These are phyloP conservation scores for Boechera divaricarpa DNA, from an alignment of 345 rosid genomes.

Conservation along the genomic window DNA sequence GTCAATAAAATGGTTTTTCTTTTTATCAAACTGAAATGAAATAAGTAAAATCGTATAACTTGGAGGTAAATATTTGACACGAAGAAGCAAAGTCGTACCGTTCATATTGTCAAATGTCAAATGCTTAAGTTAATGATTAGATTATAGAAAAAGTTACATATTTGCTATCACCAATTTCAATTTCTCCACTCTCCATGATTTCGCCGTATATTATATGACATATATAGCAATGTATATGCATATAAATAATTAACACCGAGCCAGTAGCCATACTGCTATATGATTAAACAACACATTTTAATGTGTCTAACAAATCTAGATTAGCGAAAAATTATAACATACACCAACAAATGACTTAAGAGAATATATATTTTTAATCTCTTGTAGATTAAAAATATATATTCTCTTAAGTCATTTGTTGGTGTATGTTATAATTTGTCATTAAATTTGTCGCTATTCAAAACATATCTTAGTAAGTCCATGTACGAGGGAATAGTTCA, in stretches of 20 bases:
- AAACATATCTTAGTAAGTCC: slow-evolving; percentile 4
- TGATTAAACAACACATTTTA: slow-evolving; percentile 16
- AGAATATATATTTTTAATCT: not conserved
- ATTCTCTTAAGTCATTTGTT: not conserved
- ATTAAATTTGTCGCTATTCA: slow-evolving; percentile 4
- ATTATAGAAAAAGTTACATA: slow-evolving; percentile 26
- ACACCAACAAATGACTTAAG: not conserved
- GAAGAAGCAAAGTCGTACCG: slow-evolving; percentile 34
- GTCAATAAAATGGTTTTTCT: not conserved
- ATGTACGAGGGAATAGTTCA: slow-evolving; percentile 25
- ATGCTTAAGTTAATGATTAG: slow-evolving; percentile 19
- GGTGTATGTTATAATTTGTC: not conserved
- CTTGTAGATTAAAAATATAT: not conserved
- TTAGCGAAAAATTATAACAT: not conserved
- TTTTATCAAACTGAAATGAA: not conserved
- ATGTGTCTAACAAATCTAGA: not conserved
- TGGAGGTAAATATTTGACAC: slow-evolving; percentile 30
- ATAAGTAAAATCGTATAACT: slow-evolving; percentile 4
- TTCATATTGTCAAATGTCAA: slow-evolving; percentile 26
- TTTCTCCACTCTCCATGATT: slow-evolving; percentile 32
- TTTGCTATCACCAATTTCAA: slow-evolving; percentile 27
- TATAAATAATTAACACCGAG: not conserved
- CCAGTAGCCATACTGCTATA: not conserved
- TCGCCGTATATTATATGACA: not conserved
- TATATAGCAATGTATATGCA: not conserved